Evolutionary conservation across 345 rosid species (phyloP).

Genomic region (Physaria fendleri): DNA sequence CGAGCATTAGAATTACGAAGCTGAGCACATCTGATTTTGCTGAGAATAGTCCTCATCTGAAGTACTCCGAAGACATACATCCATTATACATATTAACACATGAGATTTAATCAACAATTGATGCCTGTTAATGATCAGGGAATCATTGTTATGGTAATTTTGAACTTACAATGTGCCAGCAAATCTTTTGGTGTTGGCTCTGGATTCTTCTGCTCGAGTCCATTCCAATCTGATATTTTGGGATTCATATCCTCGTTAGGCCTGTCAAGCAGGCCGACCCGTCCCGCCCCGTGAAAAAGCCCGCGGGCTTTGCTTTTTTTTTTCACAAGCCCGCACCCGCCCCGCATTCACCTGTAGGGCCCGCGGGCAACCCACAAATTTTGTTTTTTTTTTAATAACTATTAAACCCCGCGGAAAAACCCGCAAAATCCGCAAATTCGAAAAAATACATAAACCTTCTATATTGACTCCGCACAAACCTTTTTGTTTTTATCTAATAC

Average conservation of each 20-base stretch:
- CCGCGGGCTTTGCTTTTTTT: too few species aligned
- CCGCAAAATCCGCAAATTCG: too few species aligned
- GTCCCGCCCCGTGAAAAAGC: constrained; percentile 45
- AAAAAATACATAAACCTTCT: too few species aligned
- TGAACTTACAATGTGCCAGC: constrained; percentile 46
- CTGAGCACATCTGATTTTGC: constrained; percentile 46
- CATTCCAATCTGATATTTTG: constrained; percentile 47
- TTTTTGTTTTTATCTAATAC: too few species aligned
- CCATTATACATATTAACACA: constrained; percentile 25
- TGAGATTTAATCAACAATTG: neutral
- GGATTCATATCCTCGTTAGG: constrained; percentile 39
- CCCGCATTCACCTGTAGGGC: too few species aligned
- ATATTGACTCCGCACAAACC: too few species aligned
- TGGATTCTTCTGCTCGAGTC: constrained; percentile 36
- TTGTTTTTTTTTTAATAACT: too few species aligned
- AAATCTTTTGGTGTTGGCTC: constrained; percentile 37
- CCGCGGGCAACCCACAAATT: too few species aligned
- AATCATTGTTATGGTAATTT: neutral
- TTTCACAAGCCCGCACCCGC: too few species aligned
- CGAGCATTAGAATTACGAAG: constrained; percentile 42
- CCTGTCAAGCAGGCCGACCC: too few species aligned
- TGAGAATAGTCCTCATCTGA: constrained; percentile 40
- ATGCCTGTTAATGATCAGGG: neutral
- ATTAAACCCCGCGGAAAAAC: too few species aligned
- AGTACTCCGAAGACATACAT: constrained; percentile 42